Evolutionary conservation across 1,284 basidiomycete species (phyloP), one percentile per base, ranked within the genome.

Genomic region (Cutaneotrichosporon daszewskae): DNA sequence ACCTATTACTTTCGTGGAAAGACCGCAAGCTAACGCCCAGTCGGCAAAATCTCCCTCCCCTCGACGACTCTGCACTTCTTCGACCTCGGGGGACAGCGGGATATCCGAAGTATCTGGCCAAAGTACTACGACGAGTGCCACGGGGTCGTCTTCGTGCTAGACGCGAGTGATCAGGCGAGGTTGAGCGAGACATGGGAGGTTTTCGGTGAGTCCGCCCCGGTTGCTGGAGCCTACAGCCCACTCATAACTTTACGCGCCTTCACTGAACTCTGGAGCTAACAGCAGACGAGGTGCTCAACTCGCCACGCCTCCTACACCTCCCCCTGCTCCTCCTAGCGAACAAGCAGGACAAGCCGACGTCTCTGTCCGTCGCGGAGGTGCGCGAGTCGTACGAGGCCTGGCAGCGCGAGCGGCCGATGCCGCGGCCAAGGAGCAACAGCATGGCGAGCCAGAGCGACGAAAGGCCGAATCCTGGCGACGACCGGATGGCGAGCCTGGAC

Each of bases 111-210:
- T 22, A 91, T 96, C 51, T 96, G 90, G 90, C 81, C 84, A 41
- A 80, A 81, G 56, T 96, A 95, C 71, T 95, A 92, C 62, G 85
- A 88, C 47, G 87, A 94, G 64, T 92, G 88, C 57, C 90, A 96
- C 65, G 89, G 89, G 9, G 87, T 95, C 33, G 87, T 85, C 23
- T 94, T 87, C 59, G 85, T 94, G 38, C 81, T 95, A 38, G 90
- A 95, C 64, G 88, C 88, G 5, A 79, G 84, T 45, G 90, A 95
- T 73, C 76, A 83, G 39, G 86, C 86, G 58, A 74, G 89, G 28
- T 71, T 95, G 32, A 80, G 83, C 43, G 90, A 94, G 73, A 86
- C 86, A 12, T 95, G 90, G 90, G 85, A 88, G 54, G 89, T 90
- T 6, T 95, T 96, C 60, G 88, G 89, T 91, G 70, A 47, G 84